phyloP scores from a whole-genome alignment of 805 yeast genomes.

The Blastobotrys parvus region DNA sequence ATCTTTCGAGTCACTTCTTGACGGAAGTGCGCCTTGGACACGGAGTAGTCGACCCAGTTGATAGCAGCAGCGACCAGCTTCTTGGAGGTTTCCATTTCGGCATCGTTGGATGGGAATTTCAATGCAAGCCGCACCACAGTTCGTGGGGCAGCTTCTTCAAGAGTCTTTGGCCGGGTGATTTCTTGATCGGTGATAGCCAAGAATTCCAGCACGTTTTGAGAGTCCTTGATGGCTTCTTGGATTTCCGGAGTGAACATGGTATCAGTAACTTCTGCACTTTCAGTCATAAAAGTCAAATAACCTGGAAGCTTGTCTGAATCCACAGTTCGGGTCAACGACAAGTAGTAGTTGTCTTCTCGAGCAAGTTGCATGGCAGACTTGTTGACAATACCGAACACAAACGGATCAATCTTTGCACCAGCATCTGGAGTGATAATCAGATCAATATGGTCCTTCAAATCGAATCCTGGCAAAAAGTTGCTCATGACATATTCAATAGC shows the following conservation, averaged over 20 bases:
- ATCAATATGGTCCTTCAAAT: constrained; percentile 49
- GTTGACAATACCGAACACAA: constrained; percentile 76
- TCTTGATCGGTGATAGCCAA: constrained; percentile 83
- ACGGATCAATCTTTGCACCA: constrained; percentile 51
- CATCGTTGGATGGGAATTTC: constrained; percentile 40
- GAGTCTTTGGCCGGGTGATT: constrained; percentile 54
- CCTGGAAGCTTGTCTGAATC: constrained; percentile 65
- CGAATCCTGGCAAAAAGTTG: constrained; percentile 35
- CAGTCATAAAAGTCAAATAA: constrained; percentile 82
- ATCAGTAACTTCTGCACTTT: constrained; percentile 72
- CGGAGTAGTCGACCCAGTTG: constrained; percentile 49
- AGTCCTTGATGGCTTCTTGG: constrained; percentile 36
- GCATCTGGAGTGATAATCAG: constrained; percentile 56
- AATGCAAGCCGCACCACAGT: constrained; percentile 47
- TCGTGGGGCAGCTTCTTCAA: constrained; percentile 45
- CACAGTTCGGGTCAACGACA: constrained; percentile 75
- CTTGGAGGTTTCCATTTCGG: constrained; percentile 43
- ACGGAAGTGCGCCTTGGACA: constrained; percentile 45
- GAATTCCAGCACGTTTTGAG: constrained; percentile 46
- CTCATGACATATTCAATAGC: constrained; percentile 54
- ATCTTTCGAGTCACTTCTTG: constrained; percentile 72
- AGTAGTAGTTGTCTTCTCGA: constrained; percentile 70
- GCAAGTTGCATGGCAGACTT: constrained; percentile 71
- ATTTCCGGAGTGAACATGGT: constrained; percentile 44
- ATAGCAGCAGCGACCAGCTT: constrained; percentile 49